Percentiles rank a stretch among this genome's conserved stretches.
These are phyloP conservation scores for Leucocoprinus leucothites DNA, from an alignment of 768 basidiomycete species.

Conservation along the genomic window DNA sequence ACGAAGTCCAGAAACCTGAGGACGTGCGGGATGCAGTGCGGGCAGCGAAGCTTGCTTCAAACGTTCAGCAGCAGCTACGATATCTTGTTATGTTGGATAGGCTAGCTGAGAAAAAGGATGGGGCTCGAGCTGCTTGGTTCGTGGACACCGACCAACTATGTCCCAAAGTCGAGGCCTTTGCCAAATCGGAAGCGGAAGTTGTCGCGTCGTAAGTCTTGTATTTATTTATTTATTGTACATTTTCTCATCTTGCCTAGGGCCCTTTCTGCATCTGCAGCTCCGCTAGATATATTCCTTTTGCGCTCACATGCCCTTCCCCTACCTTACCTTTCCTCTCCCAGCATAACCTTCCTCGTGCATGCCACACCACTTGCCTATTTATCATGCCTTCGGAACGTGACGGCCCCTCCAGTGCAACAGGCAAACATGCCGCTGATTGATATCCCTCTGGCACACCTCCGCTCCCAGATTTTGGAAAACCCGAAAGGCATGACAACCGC, in stretches of 20 bases:
- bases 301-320: conserved; percentile 67
- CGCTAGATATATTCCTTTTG: conserved; percentile 71
- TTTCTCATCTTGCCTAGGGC: conserved; percentile 18
- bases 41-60: conserved; percentile 46
- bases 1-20: conserved; percentile 56
- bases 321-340: conserved; percentile 67
- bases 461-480: conserved; percentile 36
- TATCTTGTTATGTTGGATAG: conserved; percentile 74
- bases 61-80: conserved; percentile 52
- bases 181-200: conserved; percentile 48
- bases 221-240: neutral
- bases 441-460: conserved; percentile 48
- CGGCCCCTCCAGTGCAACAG: conserved; percentile 16
- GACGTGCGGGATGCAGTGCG: conserved; percentile 47
- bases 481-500: conserved; percentile 54
- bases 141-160: conserved; percentile 57
- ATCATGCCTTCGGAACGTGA: conserved; percentile 42
- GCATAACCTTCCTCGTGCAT: conserved; percentile 69
- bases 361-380: conserved; percentile 71
- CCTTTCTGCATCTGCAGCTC: conserved; percentile 36
- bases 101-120: conserved; percentile 57
- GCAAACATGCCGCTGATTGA: conserved; percentile 41
- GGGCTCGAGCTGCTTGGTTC: conserved; percentile 74
- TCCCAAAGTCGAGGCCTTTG: conserved; percentile 44
- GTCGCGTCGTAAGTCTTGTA: conserved; percentile 48